These are phyloP conservation scores for Neodidymelliopsis sp. DNA, from an alignment of 2,329 filamentous ascomycete genomes.

Conservation along the genomic window DNA sequence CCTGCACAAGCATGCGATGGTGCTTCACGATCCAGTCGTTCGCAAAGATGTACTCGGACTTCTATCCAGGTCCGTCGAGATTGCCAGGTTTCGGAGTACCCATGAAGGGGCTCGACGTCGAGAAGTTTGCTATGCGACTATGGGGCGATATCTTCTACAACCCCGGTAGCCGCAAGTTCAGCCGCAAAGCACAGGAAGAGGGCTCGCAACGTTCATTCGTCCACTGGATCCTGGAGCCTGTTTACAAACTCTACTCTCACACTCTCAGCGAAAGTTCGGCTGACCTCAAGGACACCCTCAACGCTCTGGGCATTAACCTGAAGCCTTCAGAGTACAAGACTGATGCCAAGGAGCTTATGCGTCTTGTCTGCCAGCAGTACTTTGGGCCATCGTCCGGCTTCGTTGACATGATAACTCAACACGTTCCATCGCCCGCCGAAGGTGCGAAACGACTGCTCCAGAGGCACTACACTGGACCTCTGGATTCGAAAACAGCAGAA, in stretches of 20 bases:
- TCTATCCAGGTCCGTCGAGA: conserved; percentile 68
- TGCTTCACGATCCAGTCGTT: conserved; percentile 95
- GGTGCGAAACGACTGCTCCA: conserved; percentile 80
- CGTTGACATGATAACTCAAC: conserved; percentile 92
- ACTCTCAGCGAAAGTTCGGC: conserved; percentile 90
- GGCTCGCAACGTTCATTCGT: conserved; percentile 86
- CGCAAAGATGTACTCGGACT: conserved; percentile 93
- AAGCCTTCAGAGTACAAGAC: conserved; percentile 93
- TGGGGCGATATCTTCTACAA: conserved; percentile 99
- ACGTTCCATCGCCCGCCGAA: conserved; percentile 85
- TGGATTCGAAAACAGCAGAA: conserved; percentile 80
- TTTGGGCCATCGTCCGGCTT: conserved; percentile 90
- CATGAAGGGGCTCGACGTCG: conserved; percentile 66
- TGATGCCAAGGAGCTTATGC: conserved; percentile 87
- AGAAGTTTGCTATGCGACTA: conserved; percentile 82
- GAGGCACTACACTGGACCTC: conserved; percentile 88
- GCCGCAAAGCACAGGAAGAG: conserved; percentile 83
- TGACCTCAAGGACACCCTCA: conserved; percentile 80
- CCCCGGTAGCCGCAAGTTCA: conserved; percentile 87
- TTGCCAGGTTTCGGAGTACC: conserved; percentile 44
- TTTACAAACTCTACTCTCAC: conserved; percentile 97
- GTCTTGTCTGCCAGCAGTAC: conserved; percentile 91
- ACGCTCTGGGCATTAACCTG: conserved; percentile 79
- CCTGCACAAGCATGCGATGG: conserved; percentile 93
- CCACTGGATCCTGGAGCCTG: conserved; percentile 92